Evolutionary conservation across 257 asterid genomes (phyloP), one percentile per base, ranked within the genome.

Genomic region (Petrea volubilis): DNA sequence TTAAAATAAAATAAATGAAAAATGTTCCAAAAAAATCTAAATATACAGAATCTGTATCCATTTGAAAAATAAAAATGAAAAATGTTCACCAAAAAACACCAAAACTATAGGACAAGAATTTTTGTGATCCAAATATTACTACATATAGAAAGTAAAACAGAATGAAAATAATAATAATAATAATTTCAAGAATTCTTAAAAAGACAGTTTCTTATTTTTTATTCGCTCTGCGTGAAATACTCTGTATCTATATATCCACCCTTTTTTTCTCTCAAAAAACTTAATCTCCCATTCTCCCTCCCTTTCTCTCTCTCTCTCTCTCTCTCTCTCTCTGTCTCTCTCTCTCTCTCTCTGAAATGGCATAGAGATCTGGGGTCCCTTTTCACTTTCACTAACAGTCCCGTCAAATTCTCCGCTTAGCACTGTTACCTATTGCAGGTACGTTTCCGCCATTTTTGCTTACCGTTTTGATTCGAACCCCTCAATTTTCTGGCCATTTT

Each of bases 381-480:
- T 66, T 65, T 75, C 74, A 75, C 76, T 47, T 60, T 64, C 78
- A 56, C 12, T 3, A 68, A 62, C 74, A 57, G 68, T 62, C 55
- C 59, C 68, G 66, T 76, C 79, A 31, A 81, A 73, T 44, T 74
- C 78, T 81, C 78, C 72, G 68, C 82, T 56, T 53, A 21, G 18
- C 64, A 73, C 44, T 41, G 11, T 59, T 53, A 73, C 66, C 43
- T 46, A 27, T 64, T 77, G 73, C 73, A 63, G 81, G 84, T 79
- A 75, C 25, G 62, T 51, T 77, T 60, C 62, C 78, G 76, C 77
- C 76, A 67, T 76, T 56, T 68, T 59, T 55, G 62, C 57, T 60
- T 67, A 2, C 61, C 43, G 6, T 18, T 51, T 68, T 62, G 34
- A 60, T 71, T 49, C 64, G 47, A 31, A 18, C 21, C 59, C 23